phyloP scores from a whole-genome alignment of 495 filamentous ascomycete genomes.

The Pseudotulostoma volvatum region DNA sequence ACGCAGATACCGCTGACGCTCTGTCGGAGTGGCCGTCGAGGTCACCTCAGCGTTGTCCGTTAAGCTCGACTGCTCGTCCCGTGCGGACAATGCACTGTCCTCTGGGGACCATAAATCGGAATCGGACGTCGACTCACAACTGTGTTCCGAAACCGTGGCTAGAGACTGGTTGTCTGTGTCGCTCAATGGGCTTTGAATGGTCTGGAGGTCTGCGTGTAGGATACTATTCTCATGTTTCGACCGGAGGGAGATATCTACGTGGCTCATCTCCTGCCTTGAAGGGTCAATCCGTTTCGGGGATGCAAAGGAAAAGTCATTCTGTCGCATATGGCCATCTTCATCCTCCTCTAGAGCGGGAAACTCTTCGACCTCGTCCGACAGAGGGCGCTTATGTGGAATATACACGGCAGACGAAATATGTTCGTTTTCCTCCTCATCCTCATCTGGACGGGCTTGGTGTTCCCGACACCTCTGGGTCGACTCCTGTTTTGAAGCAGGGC shows the following conservation, averaged over 20 bases:
- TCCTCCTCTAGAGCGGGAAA: constrained; percentile 32
- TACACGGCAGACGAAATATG: constrained; percentile 92
- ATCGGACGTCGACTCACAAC: constrained; percentile 36
- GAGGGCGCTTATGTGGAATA: constrained; percentile 65
- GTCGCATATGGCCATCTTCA: constrained; percentile 16
- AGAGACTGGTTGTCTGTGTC: constrained; percentile 21
- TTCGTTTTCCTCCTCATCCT: constrained; percentile 77
- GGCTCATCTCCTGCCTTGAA: constrained; percentile 22
- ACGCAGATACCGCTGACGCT: constrained; percentile 17
- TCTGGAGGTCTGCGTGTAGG: constrained; percentile 41
- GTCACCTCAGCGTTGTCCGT: constrained; percentile 44
- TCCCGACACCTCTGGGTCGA: background rate
- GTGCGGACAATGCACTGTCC: constrained; percentile 32
- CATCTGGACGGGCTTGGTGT: constrained; percentile 23
- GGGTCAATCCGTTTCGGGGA: constrained; percentile 15
- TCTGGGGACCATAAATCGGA: constrained; percentile 43
- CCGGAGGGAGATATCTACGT: constrained; percentile 46
- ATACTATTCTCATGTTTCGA: constrained; percentile 44
- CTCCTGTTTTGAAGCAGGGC: constrained; percentile 5
- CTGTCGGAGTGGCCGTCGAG: constrained; percentile 41
- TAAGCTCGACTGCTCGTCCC: constrained; percentile 34
- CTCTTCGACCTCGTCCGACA: constrained; percentile 19
- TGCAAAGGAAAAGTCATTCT: constrained; percentile 21
- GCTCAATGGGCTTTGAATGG: constrained; percentile 17
- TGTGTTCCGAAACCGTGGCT: constrained; percentile 22